Evolutionary conservation across 2,329 filamentous ascomycete species (phyloP).

Genomic region (Verticillium tricorpus): DNA sequence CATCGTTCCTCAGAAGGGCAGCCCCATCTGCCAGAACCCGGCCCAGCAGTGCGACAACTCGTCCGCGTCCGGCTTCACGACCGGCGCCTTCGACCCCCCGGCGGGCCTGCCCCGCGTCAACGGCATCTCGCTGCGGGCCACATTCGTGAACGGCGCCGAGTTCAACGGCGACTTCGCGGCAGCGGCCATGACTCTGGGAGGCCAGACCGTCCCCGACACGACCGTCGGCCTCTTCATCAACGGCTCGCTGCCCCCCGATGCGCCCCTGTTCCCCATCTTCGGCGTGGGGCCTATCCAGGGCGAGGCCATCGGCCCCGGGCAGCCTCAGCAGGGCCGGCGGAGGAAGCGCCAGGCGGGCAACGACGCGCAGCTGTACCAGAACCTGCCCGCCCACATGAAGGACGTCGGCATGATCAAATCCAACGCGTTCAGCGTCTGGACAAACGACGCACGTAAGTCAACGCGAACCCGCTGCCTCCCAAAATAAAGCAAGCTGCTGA

Average conservation of each 20-base stretch:
- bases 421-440: conserved; percentile 1
- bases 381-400: conserved; percentile 5
- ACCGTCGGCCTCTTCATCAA: conserved; percentile 2
- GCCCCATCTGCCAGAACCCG: conserved; percentile 1
- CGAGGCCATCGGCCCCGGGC: background rate
- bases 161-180: background rate
- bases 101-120: background rate
- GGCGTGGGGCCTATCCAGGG: background rate
- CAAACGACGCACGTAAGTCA: conserved; percentile 1
- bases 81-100: background rate
- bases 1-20: conserved; percentile 2
- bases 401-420: background rate
- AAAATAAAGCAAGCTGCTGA: background rate
- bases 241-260: background rate
- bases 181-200: background rate
- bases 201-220: background rate
- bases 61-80: background rate
- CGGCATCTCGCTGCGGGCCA: background rate
- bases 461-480: too few species aligned
- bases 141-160: background rate
- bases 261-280: conserved; percentile 2
- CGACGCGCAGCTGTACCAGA: background rate
- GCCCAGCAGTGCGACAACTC: background rate
- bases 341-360: background rate
- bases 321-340: background rate